phyloP scores from a whole-genome alignment of 225 moss, liverwort and hornwort genomes.

The Sphagnum contortum region DNA sequence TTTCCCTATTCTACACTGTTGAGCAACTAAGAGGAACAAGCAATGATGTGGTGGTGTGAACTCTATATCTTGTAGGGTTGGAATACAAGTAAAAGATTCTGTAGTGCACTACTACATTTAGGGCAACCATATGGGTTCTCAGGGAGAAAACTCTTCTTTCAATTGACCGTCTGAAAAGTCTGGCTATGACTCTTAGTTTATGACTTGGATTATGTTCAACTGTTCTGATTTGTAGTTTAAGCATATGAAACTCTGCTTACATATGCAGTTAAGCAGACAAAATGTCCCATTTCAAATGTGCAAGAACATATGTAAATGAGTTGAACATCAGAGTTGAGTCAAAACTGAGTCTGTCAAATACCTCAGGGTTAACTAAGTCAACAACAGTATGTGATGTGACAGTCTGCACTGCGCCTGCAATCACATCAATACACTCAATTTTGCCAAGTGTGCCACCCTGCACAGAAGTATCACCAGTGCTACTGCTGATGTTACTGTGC shows the following conservation, averaged over 20 bases:
- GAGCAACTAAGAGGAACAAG: not conserved
- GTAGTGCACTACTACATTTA: no score
- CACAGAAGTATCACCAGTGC: constrained; percentile 7
- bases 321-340: no score
- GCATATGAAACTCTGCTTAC: no score
- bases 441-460: constrained; percentile 31
- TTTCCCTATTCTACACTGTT: not conserved
- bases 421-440: constrained; percentile 62
- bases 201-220: no score
- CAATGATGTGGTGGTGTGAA: not conserved
- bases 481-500: not conserved
- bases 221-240: no score
- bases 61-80: no score
- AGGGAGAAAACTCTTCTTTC: no score
- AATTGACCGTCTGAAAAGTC: no score
- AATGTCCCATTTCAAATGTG: not conserved
- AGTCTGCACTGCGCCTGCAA: constrained; percentile 53
- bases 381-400: constrained; percentile 36
- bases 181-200: no score
- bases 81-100: no score
- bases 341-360: not conserved
- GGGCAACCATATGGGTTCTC: no score
- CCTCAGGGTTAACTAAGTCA: constrained; percentile 74
- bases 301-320: not conserved
- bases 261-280: no score